Conservation (phyloP, 805 yeast genomes). For the Lipomyces oligophaga region DNA sequence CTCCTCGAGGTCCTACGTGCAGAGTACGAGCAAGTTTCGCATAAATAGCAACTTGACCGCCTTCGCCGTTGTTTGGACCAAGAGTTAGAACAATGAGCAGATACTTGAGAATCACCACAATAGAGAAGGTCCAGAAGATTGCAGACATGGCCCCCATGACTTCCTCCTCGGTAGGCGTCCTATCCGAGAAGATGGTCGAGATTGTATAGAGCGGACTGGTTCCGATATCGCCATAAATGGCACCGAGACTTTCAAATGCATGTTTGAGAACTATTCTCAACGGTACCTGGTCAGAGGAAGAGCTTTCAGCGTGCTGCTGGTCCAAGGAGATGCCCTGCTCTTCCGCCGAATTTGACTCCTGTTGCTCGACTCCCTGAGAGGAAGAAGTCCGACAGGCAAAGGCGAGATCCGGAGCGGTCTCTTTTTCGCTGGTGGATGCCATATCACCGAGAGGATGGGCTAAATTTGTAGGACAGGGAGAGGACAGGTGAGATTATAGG, state of each 20-base stretch:
- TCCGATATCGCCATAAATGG: conserved; percentile 62
- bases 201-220: conserved; percentile 57
- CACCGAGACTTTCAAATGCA: conserved; percentile 52
- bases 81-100: conserved; percentile 45
- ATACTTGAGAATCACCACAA: conserved; percentile 53
- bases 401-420: too few species aligned
- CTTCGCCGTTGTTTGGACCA: conserved; percentile 60
- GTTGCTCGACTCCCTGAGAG: background rate
- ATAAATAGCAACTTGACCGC: conserved; percentile 63
- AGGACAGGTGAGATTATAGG: too few species aligned
- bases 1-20: conserved; percentile 38
- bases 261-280: too few species aligned
- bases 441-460: too few species aligned
- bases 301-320: too few species aligned
- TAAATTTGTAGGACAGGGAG: too few species aligned
- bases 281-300: too few species aligned
- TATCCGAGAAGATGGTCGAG: conserved; percentile 37
- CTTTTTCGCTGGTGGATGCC: too few species aligned
- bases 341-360: background rate
- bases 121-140: conserved; percentile 53
- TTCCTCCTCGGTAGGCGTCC: conserved; percentile 41
- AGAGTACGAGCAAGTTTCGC: conserved; percentile 52
- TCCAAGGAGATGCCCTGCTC: background rate
- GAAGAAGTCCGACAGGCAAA: too few species aligned
- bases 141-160: conserved; percentile 51